Evolutionary conservation across 768 basidiomycete species (phyloP).

Genomic region (Macrolepiota dolichaula): DNA sequence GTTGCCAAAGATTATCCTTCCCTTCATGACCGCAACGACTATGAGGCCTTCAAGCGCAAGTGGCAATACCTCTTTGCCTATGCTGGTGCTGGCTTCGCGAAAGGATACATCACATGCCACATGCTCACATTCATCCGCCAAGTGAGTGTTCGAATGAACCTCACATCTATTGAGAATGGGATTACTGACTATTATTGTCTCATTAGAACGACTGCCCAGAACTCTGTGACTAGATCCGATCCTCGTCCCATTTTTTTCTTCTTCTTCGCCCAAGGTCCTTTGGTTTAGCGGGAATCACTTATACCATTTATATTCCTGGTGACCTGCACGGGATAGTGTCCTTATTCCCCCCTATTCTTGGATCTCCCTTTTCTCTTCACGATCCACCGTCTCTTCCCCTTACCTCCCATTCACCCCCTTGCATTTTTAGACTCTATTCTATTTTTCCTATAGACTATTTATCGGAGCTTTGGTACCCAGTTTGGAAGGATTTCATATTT

Average conservation of each 20-base stretch:
- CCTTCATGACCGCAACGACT: conserved; percentile 52
- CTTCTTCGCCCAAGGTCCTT: background rate
- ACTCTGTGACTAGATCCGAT: conserved; percentile 39
- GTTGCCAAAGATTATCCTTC: conserved; percentile 59
- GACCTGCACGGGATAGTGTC: background rate
- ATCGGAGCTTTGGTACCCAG: background rate
- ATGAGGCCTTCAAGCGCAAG: conserved; percentile 72
- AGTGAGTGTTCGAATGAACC: conserved; percentile 36
- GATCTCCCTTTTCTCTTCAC: background rate
- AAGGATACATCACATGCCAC: conserved; percentile 80
- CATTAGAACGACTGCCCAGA: conserved; percentile 48
- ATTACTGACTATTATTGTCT: background rate
- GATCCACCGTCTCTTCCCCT: background rate
- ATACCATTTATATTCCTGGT: background rate
- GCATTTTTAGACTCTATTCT: background rate
- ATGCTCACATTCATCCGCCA: conserved; percentile 74
- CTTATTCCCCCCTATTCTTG: conserved; percentile 9
- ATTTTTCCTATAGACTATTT: background rate
- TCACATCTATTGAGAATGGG: background rate
- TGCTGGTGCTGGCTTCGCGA: conserved; percentile 75
- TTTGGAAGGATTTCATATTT: conserved; percentile 9
- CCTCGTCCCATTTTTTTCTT: background rate
- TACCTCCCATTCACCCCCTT: background rate
- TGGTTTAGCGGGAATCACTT: background rate
- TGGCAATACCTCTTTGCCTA: conserved; percentile 86